Evolutionary conservation across 768 basidiomycete genomes (phyloP).

Genomic region (Epithele typhae): DNA sequence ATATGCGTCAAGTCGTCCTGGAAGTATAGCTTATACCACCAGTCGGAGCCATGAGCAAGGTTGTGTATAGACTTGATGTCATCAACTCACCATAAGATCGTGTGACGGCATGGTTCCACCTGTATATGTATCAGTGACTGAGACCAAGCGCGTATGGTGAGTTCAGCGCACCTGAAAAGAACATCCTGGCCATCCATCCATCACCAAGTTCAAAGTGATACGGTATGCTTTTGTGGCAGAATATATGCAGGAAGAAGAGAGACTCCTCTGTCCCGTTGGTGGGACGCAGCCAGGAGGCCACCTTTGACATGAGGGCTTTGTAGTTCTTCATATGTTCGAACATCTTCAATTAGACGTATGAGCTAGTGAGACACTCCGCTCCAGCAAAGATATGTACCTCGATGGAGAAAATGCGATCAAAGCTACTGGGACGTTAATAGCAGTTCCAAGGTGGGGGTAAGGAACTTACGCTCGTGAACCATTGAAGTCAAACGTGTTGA

Average conservation of each 20-base stretch:
- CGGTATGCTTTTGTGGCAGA: constrained; percentile 58
- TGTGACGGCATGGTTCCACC: constrained; percentile 74
- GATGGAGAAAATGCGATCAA: constrained; percentile 67
- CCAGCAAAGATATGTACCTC: constrained; percentile 43
- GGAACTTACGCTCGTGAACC: constrained; percentile 37
- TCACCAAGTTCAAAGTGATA: constrained; percentile 69
- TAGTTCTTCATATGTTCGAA: constrained; percentile 81
- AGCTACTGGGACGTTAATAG: constrained; percentile 31
- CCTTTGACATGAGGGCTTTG: constrained; percentile 52
- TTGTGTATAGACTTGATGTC: background rate
- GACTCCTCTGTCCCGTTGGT: constrained; percentile 31
- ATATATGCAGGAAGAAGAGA: constrained; percentile 66
- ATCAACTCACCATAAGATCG: constrained; percentile 51
- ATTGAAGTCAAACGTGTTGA: constrained; percentile 58
- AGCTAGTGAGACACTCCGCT: background rate
- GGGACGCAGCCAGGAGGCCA: constrained; percentile 61
- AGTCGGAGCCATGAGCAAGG: background rate
- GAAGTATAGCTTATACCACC: constrained; percentile 47
- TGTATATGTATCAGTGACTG: constrained; percentile 8
- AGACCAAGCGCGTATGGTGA: background rate
- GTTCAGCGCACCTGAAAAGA: constrained; percentile 58
- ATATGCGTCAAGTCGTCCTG: constrained; percentile 57
- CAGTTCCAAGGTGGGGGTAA: background rate
- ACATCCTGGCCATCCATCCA: constrained; percentile 73
- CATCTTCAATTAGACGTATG: constrained; percentile 38